Base-by-base conservation (phyloP, 306 rosid genomes). In the Corylus avellana region DNA sequence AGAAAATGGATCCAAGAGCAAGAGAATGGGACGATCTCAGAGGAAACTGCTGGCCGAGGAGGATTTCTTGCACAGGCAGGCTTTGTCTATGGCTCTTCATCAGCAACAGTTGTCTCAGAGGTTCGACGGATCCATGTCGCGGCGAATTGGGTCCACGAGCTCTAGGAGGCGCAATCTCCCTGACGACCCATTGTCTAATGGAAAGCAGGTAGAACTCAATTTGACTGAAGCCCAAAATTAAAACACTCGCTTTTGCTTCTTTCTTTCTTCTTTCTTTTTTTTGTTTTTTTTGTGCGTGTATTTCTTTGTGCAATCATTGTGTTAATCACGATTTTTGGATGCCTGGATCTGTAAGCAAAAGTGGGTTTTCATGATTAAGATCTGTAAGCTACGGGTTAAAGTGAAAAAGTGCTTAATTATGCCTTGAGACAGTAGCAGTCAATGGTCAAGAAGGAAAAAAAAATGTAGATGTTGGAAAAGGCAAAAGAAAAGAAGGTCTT, bases 31-130 rank as follows among this genome's bases (percentile, higher is more conserved):
- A 63, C 90, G 99, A 69, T 96, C 99, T 46, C 99, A 93, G 86
- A 91, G 96, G 88, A 96, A 96, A 73, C 57, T 84, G 17, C 88
- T 87, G 20, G 87, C 89, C 20, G 99, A 96, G 73, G 99, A 96
- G 66, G 99, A 96, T 83, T 89, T 73, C 49, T 74, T 93, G 83
- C 98, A 96, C 89, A 94, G 84, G 55, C 98, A 96, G 72, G 97
- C 98, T 70, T 88, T 96, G 18, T 91, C 98, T 14, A 88, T 91
- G 94, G 97, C 95, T 48, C 91, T 96, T 78, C 97, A 93, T 7
- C 97, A 96, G 83, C 97, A 93, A 74, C 99, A 95, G 72, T 70
- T 88, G 80, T 96, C 99, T 70, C 99, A 96, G 88, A 91, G 99
- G 87, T 93, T 93, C 70, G 99, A 96, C 14, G 98, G 98, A 12